Percentiles rank a stretch among this genome's conserved stretches.
Conservation (phyloP, 805 yeast genomes). For the Millerozyma miso region DNA sequence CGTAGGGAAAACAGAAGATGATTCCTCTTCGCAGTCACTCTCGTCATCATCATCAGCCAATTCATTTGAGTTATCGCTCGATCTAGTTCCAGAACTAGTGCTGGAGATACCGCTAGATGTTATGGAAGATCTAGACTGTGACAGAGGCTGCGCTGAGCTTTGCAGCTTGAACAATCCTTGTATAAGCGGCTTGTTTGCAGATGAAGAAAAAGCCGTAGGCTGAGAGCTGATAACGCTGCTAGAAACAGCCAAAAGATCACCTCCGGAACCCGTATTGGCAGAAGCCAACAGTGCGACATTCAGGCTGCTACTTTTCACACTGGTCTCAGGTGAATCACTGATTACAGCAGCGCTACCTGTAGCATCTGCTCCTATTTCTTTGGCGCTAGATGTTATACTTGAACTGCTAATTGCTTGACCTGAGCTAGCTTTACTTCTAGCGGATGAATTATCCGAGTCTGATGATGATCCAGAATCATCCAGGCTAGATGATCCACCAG, state of each 20-base stretch:
- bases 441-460: neutral
- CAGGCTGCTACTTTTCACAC: neutral
- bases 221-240: no score
- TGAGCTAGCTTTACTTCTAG: slow-evolving; percentile 2
- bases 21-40: slow-evolving; percentile 14
- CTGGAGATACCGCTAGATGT: no score
- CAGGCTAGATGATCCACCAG: neutral
- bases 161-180: no score
- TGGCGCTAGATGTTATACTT: neutral
- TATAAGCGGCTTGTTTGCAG: no score
- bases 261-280: neutral
- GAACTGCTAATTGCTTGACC: slow-evolving; percentile 4
- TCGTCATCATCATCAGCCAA: slow-evolving; percentile 15
- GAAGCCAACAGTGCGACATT: neutral
- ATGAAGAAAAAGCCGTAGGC: no score
- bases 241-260: no score
- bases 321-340: neutral
- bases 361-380: neutral
- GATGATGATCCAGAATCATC: neutral
- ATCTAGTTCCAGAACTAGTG: no score
- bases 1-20: slow-evolving; percentile 3
- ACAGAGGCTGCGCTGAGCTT: no score
- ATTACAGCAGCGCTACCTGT: neutral
- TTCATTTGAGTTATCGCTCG: no score
- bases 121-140: no score